Evolutionary conservation across 1,284 basidiomycete genomes (phyloP).

Genomic region (Ceratobasidium theobromae): DNA sequence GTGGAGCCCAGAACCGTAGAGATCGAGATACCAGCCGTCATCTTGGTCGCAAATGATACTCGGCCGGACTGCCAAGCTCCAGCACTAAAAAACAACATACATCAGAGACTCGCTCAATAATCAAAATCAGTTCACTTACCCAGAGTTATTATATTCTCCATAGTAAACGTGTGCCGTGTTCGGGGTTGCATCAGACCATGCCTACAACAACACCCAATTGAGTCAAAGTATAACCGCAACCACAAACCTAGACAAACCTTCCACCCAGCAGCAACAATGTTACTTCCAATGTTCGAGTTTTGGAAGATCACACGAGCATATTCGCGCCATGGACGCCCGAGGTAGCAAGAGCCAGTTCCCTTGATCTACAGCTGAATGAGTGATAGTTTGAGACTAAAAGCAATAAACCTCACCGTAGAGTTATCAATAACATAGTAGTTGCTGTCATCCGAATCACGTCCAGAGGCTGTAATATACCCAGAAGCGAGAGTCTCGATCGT

Average conservation of each 20-base stretch:
- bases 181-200: conserved; percentile 30
- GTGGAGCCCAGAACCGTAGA: conserved; percentile 7
- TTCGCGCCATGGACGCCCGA: conserved; percentile 32
- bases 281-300: conserved; percentile 32
- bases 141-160: conserved; percentile 37
- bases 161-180: conserved; percentile 35
- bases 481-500: conserved; percentile 30
- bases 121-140: neutral
- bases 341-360: conserved; percentile 11
- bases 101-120: neutral
- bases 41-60: conserved; percentile 31
- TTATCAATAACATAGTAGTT: conserved; percentile 37
- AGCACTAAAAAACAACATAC: neutral
- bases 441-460: conserved; percentile 23
- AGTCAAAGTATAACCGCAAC: neutral
- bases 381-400: neutral
- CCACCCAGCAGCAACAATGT: conserved; percentile 36
- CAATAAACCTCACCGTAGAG: conserved; percentile 27
- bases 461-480: conserved; percentile 37
- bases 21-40: conserved; percentile 24
- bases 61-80: conserved; percentile 31
- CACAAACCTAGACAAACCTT: neutral
- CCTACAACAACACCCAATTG: neutral
- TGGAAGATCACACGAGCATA: conserved; percentile 38
- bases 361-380: neutral